Percentiles rank a stretch among this genome's conserved stretches.
These are phyloP conservation scores for Phytomonas francai DNA, from an alignment of 208 protist species.

Conservation along the genomic window DNA sequence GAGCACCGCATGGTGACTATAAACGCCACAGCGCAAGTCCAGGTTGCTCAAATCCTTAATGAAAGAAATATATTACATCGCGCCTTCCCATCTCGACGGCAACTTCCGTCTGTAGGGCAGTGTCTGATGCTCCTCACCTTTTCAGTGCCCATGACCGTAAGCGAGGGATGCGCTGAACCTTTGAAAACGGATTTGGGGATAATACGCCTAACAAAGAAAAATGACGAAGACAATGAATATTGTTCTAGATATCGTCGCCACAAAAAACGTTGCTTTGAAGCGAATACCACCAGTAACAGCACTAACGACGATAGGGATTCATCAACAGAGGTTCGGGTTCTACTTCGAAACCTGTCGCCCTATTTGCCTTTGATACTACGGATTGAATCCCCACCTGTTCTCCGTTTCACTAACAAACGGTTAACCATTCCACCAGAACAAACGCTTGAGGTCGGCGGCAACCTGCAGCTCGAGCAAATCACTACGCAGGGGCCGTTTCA, in stretches of 20 bases:
- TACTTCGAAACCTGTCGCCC: constrained; percentile 54
- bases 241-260: not conserved
- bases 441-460: constrained; percentile 40
- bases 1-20: constrained; percentile 39
- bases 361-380: constrained; percentile 61
- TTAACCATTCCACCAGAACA: constrained; percentile 50
- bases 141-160: constrained; percentile 16
- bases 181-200: not conserved
- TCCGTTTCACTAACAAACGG: constrained; percentile 52
- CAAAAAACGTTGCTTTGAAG: not conserved
- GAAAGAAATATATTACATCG: not conserved
- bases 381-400: constrained; percentile 66
- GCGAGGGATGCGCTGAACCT: not conserved
- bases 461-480: constrained; percentile 51
- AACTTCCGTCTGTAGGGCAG: constrained; percentile 20
- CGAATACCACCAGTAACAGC: not conserved
- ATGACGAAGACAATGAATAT: not conserved
- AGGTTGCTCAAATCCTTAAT: constrained; percentile 36
- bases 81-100: constrained; percentile 13
- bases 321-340: constrained; percentile 21
- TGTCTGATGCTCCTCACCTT: constrained; percentile 38
- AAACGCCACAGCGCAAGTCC: constrained; percentile 30
- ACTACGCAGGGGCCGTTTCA: constrained; percentile 66
- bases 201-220: not conserved
- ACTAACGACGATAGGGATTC: not conserved